Evolutionary conservation across 257 asterid genomes (phyloP), one percentile per base, ranked within the genome.

Genomic region (Marsdenia floribunda): DNA sequence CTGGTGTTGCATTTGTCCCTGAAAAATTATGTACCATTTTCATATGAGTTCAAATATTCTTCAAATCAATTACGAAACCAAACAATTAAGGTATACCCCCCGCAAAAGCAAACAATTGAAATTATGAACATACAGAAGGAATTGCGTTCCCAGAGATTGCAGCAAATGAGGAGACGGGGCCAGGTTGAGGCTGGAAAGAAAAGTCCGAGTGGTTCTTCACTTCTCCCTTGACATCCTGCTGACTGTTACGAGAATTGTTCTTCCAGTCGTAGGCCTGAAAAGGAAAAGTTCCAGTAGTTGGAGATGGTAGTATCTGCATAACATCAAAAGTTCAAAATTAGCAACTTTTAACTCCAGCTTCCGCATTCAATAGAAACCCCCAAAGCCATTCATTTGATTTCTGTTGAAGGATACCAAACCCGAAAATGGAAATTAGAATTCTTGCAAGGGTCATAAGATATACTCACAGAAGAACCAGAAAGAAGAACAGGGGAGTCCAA

Each of bases 401-500:
- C 29, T 11, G 61, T 68, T 38, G 22, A 2, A 8, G 61, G n/a
- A 65, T 2, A 21, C 14, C 59, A 18, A 74, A n/a, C 52, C 13
- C 24, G 4, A 4, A 71, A 66, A 40, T 4, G 15, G 74, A 49
- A 29, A n/a, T 16, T 40, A 6, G 46, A 5, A 16, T 44, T 26
- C 6, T 26, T 8, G 9, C 2, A 57, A 71, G 29, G 15, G 22
- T 60, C 1, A 65, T 0, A 71, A 52, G 71, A 65, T 11, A n/a
- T 0, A 60, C 92, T 63, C 67, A 91, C 98, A 69, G 80, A 70
- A 22, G 94, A 87, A 38, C 81, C 59, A 3, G 88, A 85, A 6
- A 86, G 87, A 37, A 93, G 94, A 82, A 93, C 84, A 1, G 97
- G 97, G 8, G 98, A 93, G 47, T 93, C 98, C 76, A 93, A 65